These are phyloP conservation scores for Xylaria sp. DNA, from an alignment of 2,329 filamentous ascomycete genomes.

Conservation along the genomic window DNA sequence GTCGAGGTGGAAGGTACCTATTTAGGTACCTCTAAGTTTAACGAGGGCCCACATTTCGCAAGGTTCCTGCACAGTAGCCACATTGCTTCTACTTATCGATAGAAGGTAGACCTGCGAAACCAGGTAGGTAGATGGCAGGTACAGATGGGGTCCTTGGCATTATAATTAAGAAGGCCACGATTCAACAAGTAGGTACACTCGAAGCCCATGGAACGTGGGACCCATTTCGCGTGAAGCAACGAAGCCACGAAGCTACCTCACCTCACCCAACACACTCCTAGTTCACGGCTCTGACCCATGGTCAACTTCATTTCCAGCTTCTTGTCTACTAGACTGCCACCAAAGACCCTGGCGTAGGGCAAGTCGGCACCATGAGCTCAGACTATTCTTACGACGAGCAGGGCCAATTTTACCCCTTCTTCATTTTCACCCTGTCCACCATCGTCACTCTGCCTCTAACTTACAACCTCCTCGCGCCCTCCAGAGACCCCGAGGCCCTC, in stretches of 20 bases:
- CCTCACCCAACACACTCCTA: slow-evolving; percentile 19
- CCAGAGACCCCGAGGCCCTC: slow-evolving; percentile 76
- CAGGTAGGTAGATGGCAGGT: background rate
- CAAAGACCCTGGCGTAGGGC: slow-evolving; percentile 41
- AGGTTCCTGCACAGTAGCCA: too few species aligned
- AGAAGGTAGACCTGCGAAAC: background rate
- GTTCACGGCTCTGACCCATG: slow-evolving; percentile 18
- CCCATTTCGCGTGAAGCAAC: slow-evolving; percentile 6
- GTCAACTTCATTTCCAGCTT: slow-evolving; percentile 9
- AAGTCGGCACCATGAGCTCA: slow-evolving; percentile 72
- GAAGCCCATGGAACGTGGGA: background rate
- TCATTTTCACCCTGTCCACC: slow-evolving; percentile 87
- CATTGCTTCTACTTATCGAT: slow-evolving; percentile 36
- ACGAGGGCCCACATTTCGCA: too few species aligned
- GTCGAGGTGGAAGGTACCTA: too few species aligned
- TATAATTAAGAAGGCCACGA: slow-evolving; percentile 39
- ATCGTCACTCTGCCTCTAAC: slow-evolving; percentile 90
- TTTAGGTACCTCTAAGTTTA: too few species aligned
- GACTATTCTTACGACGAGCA: slow-evolving; percentile 99
- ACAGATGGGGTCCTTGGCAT: slow-evolving; percentile 24
- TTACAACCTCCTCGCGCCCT: slow-evolving; percentile 83
- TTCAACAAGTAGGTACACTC: slow-evolving; percentile 31
- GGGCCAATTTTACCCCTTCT: slow-evolving; percentile 99
- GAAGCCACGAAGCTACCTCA: slow-evolving; percentile 14
- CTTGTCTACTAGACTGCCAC: slow-evolving; percentile 11